These are phyloP conservation scores for Silene conica DNA, from an alignment of 148 eudicot genomes.

Conservation along the genomic window DNA sequence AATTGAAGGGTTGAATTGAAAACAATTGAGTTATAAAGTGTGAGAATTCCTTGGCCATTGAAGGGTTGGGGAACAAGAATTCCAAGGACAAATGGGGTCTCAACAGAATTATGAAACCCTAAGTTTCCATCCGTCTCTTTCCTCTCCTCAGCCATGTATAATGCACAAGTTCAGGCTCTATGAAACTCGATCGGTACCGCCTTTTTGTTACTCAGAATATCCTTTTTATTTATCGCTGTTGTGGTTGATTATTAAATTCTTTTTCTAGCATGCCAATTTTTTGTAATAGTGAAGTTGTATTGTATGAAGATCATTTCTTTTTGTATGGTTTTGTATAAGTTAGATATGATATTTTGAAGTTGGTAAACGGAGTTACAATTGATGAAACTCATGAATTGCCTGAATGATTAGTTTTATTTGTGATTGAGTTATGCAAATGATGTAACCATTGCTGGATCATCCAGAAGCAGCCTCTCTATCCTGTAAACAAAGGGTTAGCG, in stretches of 20 bases:
- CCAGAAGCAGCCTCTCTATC: too few relatives aligned
- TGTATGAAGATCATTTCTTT: neutral
- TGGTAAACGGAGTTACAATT: neutral
- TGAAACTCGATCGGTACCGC: conserved; percentile 70
- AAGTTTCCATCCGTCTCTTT: conserved; percentile 29
- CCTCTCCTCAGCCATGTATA: conserved; percentile 31
- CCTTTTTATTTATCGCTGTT: conserved; percentile 2
- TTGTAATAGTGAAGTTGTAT: neutral
- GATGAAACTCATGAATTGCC: neutral
- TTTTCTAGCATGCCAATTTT: neutral
- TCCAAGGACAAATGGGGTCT: conserved; percentile 25
- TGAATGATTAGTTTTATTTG: too few relatives aligned
- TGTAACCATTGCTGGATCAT: neutral
- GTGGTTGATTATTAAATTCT: neutral
- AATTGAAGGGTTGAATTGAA: conserved; percentile 18
- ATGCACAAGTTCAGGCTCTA: conserved; percentile 87
- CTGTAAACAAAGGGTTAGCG: too few relatives aligned
- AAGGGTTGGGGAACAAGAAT: conserved; percentile 54
- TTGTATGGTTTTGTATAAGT: neutral
- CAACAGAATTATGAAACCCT: conserved; percentile 27
- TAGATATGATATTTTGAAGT: neutral
- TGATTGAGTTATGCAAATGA: neutral
- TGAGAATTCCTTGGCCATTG: conserved; percentile 61
- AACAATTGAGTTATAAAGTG: conserved; percentile 40
- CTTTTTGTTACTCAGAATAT: neutral